Base-by-base conservation (phyloP, 495 filamentous ascomycete species). In the Talaromyces borbonicus region DNA sequence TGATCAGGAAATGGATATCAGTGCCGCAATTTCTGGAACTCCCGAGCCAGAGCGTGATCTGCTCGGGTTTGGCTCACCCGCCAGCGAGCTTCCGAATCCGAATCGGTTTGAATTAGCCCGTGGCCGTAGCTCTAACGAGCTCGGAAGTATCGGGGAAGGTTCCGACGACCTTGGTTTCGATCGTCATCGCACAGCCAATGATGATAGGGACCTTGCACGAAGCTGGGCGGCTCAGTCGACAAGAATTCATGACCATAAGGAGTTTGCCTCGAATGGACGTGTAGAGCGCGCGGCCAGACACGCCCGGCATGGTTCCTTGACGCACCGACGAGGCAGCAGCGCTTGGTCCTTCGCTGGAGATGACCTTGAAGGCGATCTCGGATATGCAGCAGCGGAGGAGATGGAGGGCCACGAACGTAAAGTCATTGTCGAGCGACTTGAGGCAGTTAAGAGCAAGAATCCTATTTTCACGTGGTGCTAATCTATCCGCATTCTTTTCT, bases 401-500 rank as follows among this genome's bases (percentile, higher is more conserved):
- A 85, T 89, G 83, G 88, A 95, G 59, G 84, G 86, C 2, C 83
- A 85, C 46, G 78, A 82, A 60, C 76, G 88, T 49, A 90, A 89
- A 64, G 93, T 98, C 31, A 97, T 97, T 71, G 90, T 97, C 30
- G 92, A 98, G 69, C 69, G 92, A 54, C 59, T 98, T 43, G 92
- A 97, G 69, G 83, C 88, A 39, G 90, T 98, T 24, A 97, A 96
- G 71, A 84, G 79, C 61, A 86, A 83, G 62, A 92, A 93, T 61
- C 92, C 92, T 12, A 87, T 98, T 11, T 98, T 98, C 65, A 95
- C 85, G 30, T 98, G 92, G 87, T 98, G 93, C 74, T 96, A 68
- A 74, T 44, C 52, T 32, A 47, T 7, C 20, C 11, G 26, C 26
- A 29, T 22, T 38, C 35, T 20, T 20, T 20, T 38, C 35, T 38